phyloP scores from a whole-genome alignment of 257 asterid genomes.

The Linderniella brevidens region DNA sequence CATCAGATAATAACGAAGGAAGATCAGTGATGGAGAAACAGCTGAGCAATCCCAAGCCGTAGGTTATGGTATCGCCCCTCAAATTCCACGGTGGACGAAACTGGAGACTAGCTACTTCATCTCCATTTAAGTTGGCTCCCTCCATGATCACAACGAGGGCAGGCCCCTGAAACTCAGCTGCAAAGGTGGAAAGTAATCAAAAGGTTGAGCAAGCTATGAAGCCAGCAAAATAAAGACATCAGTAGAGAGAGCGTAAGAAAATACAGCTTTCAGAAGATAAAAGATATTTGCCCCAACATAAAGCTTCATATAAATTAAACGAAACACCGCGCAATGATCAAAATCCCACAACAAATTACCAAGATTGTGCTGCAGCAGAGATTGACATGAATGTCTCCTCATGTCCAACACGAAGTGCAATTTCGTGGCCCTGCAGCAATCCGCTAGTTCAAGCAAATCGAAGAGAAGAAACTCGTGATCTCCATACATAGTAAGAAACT shows the following conservation, averaged over 20 bases:
- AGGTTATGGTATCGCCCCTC: slow-evolving; percentile 71
- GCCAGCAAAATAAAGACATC: neutral
- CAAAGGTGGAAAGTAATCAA: slow-evolving; percentile 16
- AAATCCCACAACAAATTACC: slow-evolving; percentile 31
- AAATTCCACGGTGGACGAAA: slow-evolving; percentile 93
- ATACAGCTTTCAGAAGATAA: neutral
- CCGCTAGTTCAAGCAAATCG: slow-evolving; percentile 92
- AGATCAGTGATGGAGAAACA: slow-evolving; percentile 79
- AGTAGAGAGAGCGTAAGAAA: slow-evolving; percentile 8
- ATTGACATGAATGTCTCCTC: slow-evolving; percentile 79
- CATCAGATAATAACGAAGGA: slow-evolving; percentile 75
- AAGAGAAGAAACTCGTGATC: slow-evolving; percentile 59
- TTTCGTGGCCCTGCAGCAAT: slow-evolving; percentile 84
- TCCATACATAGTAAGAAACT: slow-evolving; percentile 63
- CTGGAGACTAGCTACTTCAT: slow-evolving; percentile 79
- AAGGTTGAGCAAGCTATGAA: slow-evolving; percentile 7
- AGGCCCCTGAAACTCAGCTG: slow-evolving; percentile 99
- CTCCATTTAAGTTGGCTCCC: slow-evolving; percentile 80
- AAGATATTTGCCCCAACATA: too few relatives aligned
- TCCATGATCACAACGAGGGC: slow-evolving; percentile 72
- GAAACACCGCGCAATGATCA: slow-evolving; percentile 2
- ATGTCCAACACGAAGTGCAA: slow-evolving; percentile 84
- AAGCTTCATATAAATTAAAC: too few relatives aligned
- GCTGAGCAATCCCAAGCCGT: slow-evolving; percentile 89
- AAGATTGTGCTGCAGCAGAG: slow-evolving; percentile 88